Conservation (phyloP, 805 yeast genomes). For the Clavispora vitiphila region DNA sequence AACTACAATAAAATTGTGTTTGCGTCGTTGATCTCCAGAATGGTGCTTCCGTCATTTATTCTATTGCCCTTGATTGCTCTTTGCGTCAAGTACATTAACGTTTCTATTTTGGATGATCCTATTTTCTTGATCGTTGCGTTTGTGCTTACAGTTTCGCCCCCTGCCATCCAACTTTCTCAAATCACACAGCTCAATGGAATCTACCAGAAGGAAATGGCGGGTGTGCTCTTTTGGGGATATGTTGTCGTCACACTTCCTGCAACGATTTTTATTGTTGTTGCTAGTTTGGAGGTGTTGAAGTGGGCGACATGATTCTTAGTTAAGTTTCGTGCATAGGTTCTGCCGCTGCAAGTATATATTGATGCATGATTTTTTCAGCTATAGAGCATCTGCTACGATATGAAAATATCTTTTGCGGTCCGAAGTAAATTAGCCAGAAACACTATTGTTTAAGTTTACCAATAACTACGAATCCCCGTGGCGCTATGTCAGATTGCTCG, state of each 20-base stretch:
- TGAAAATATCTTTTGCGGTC: too few relatives aligned
- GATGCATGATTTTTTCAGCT: too few relatives aligned
- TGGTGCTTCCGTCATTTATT: constrained; percentile 70
- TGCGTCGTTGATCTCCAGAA: constrained; percentile 69
- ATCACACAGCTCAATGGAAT: constrained; percentile 72
- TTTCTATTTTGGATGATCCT: constrained; percentile 75
- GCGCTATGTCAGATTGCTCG: too few relatives aligned
- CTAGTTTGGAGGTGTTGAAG: constrained; percentile 55
- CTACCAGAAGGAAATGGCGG: constrained; percentile 78
- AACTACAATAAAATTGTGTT: constrained; percentile 59
- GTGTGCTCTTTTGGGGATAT: constrained; percentile 78
- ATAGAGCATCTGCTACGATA: not conserved
- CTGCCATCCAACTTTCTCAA: constrained; percentile 79
- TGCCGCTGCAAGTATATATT: too few relatives aligned
- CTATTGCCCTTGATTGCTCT: constrained; percentile 63
- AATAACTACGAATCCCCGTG: too few relatives aligned
- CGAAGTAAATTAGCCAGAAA: too few relatives aligned
- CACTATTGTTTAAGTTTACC: too few relatives aligned
- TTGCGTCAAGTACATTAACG: constrained; percentile 56
- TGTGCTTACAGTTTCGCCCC: constrained; percentile 71
- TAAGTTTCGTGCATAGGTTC: too few relatives aligned
- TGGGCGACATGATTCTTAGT: constrained; percentile 32
- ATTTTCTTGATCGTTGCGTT: constrained; percentile 74
- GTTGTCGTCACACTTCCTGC: constrained; percentile 72
- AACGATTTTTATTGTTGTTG: constrained; percentile 65